These are phyloP conservation scores for Globisporangium barbulae DNA, from an alignment of 352 stramenopile species.

Conservation along the genomic window DNA sequence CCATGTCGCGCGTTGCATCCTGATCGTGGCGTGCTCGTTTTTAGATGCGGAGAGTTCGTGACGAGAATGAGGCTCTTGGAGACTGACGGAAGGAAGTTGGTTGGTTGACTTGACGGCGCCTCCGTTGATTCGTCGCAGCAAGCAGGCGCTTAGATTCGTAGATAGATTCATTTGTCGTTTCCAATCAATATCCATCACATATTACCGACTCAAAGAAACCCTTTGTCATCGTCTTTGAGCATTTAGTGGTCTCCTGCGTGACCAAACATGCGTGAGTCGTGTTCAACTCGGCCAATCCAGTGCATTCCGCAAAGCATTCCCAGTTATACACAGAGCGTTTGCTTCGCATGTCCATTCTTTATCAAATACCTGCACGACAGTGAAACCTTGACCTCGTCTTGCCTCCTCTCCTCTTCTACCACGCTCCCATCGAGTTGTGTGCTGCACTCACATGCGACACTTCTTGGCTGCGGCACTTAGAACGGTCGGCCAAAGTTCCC, in stretches of 20 bases:
- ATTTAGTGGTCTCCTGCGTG: neutral
- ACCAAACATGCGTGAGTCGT: neutral
- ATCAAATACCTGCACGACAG: conserved; percentile 9
- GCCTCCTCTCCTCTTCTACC: neutral
- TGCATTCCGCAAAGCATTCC: neutral
- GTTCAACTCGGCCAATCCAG: neutral
- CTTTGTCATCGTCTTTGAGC: neutral
- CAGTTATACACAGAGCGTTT: neutral
- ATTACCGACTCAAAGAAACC: neutral
- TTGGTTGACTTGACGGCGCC: neutral
- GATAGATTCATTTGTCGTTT: conserved; percentile 5
- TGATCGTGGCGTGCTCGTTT: neutral
- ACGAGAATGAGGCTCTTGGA: neutral
- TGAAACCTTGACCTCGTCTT: conserved; percentile 1
- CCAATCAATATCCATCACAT: neutral
- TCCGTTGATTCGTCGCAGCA: neutral
- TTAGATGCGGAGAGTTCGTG: neutral
- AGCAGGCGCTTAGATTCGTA: conserved; percentile 4
- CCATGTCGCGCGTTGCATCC: neutral
- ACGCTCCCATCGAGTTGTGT: conserved; percentile 1
- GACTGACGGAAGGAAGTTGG: neutral
- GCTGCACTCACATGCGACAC: neutral
- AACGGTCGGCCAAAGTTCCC: conserved; percentile 42
- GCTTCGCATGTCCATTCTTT: conserved; percentile 2
- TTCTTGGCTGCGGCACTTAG: conserved; percentile 18